These are phyloP conservation scores for Lentinula detonsa DNA, from an alignment of 768 basidiomycete genomes.

Conservation along the genomic window DNA sequence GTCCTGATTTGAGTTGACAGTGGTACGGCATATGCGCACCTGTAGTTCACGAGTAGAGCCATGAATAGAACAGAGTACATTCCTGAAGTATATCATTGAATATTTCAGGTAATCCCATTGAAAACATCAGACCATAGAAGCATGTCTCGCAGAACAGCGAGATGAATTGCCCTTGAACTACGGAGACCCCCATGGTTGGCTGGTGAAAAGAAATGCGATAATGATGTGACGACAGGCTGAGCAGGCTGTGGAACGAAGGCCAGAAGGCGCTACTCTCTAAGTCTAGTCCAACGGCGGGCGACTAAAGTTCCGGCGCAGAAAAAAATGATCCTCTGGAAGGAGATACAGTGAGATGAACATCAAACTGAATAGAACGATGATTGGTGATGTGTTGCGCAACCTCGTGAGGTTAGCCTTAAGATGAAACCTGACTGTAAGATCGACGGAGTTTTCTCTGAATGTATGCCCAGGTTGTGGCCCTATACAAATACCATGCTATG, in stretches of 20 bases:
- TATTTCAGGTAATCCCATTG: neutral
- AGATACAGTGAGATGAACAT: neutral
- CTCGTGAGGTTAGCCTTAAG: no score
- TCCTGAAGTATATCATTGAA: neutral
- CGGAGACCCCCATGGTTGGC: neutral
- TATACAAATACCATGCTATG: no score
- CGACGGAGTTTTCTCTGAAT: no score
- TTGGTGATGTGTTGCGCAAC: neutral
- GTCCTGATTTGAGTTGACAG: neutral
- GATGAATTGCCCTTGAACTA: conserved; percentile 2
- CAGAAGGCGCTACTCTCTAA: neutral
- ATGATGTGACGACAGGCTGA: neutral
- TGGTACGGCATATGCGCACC: neutral
- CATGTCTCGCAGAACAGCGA: conserved; percentile 3
- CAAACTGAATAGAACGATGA: neutral
- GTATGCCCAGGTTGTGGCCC: no score
- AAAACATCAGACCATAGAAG: neutral
- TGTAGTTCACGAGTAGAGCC: neutral
- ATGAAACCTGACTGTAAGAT: no score
- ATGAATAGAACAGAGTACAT: neutral
- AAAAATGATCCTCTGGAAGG: no score
- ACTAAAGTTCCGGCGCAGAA: neutral
- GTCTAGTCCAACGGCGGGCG: neutral
- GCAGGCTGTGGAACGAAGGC: neutral
- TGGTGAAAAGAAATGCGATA: neutral